Base-by-base conservation (phyloP, 2,329 filamentous ascomycete genomes). In the Knoxdaviesia proteae region DNA sequence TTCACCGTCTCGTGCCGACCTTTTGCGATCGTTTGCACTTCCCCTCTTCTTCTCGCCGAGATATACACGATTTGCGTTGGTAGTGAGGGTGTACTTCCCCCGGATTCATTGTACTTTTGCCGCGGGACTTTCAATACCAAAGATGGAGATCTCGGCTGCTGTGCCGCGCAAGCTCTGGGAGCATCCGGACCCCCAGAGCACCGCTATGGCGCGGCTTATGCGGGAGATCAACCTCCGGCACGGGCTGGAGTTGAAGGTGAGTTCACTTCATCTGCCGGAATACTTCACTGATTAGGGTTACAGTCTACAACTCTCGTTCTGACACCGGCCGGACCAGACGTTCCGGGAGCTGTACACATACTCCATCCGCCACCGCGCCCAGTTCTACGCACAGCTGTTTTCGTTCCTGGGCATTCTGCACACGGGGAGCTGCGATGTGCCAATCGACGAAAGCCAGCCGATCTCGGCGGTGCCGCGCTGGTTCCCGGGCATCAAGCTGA, bases 401-500 rank as follows among this genome's bases (percentile, higher is more conserved):
- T 61, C 71, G 30, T 65, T 64, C 42, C 61, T 69, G 46, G 64
- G 68, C 40, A 60, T 79, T 44, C 74, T 86, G 48, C 65, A 84
- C 50, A 65, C 69, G 34, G 81, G 81, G 32, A 59, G 56, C 4
- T 74, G 71, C 52, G 59, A 57, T 0, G 57, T 53, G 7, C 73
- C 80, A 1, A 76, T 90, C 3, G 81, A 92, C 53, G 77, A 83
- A 51, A 63, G 62, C 0, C 65, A 69, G 1, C 72, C 76, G 2
- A 83, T 92, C 56, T 77, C 84, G 46, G 63, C 65, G 10, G 67
- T 88, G 5, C 84, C 84, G 0, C 60, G 64, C 36, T 92, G 84
- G 84, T 92, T 90, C 56, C 61, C 73, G 1, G 84, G 84, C 32
- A 67, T 86, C 1, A 60, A 63, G 5, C 57, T 90, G 50, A 92